These are phyloP conservation scores for Crucibulum laeve DNA, from an alignment of 768 basidiomycete genomes.

Conservation along the genomic window DNA sequence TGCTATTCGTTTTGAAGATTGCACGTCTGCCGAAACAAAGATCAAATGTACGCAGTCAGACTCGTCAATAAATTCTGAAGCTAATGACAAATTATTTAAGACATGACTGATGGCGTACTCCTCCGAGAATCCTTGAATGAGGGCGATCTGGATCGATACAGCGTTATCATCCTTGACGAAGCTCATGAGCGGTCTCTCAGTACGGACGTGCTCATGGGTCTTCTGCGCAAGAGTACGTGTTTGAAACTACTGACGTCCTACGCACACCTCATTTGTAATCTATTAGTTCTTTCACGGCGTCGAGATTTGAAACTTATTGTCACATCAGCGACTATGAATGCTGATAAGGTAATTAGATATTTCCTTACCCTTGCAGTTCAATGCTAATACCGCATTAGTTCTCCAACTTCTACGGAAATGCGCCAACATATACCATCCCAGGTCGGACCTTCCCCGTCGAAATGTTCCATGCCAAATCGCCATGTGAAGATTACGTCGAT, in stretches of 20 bases:
- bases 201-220: constrained; percentile 97
- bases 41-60: constrained; percentile 76
- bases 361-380: background rate
- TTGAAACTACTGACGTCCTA: background rate
- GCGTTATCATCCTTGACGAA: constrained; percentile 97
- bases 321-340: constrained; percentile 99
- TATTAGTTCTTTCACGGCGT: constrained; percentile 75
- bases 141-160: constrained; percentile 96
- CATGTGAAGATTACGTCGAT: constrained; percentile 99
- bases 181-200: constrained; percentile 97
- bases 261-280: constrained; percentile 1
- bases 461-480: constrained; percentile 92
- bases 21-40: constrained; percentile 88
- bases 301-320: constrained; percentile 95
- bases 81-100: constrained; percentile 32
- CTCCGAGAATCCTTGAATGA: constrained; percentile 98
- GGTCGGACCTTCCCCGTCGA: constrained; percentile 97
- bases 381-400: constrained; percentile 49
- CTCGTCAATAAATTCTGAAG: background rate
- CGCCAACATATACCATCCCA: constrained; percentile 89
- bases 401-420: constrained; percentile 92
- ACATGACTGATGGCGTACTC: constrained; percentile 98
- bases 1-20: constrained; percentile 98
- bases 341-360: constrained; percentile 72
- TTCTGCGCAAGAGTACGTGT: constrained; percentile 82